Conservation (phyloP, 768 basidiomycete genomes). For the Kwoniella heveanensis region DNA sequence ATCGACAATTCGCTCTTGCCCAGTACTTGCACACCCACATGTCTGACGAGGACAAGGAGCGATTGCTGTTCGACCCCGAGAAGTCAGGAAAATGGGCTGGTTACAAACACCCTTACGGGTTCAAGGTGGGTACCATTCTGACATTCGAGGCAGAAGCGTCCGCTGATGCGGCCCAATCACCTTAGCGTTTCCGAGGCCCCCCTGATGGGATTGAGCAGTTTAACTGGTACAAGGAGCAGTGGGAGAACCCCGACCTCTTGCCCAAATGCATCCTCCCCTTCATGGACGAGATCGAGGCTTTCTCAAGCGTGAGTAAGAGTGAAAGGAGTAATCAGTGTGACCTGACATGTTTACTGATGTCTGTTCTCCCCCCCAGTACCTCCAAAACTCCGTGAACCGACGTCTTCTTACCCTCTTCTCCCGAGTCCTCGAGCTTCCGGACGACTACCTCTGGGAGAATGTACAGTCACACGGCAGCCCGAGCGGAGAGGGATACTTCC, state of each 20-base stretch:
- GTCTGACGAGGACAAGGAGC: constrained; percentile 35
- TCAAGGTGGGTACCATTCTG: constrained; percentile 22
- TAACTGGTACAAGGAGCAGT: constrained; percentile 35
- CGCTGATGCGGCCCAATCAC: background rate
- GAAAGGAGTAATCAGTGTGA: no score
- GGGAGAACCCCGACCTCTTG: constrained; percentile 17
- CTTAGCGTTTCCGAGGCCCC: constrained; percentile 3
- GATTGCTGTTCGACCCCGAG: constrained; percentile 36
- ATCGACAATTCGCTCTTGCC: constrained; percentile 40
- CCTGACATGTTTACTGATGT: no score
- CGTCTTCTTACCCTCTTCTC: constrained; percentile 35
- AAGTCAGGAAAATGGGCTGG: constrained; percentile 36
- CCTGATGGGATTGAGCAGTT: constrained; percentile 35
- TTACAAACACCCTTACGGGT: constrained; percentile 44
- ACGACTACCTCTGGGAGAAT: constrained; percentile 36
- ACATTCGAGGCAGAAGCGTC: background rate
- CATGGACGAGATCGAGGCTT: constrained; percentile 38
- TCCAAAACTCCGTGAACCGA: constrained; percentile 37
- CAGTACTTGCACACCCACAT: constrained; percentile 37
- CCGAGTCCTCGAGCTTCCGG: constrained; percentile 35
- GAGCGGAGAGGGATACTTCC: constrained; percentile 33
- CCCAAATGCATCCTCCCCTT: constrained; percentile 33
- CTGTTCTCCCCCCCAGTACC: constrained; percentile 4
- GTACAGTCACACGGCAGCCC: constrained; percentile 34
- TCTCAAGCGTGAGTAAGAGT: constrained; percentile 15